phyloP scores from a whole-genome alignment of 2,329 filamentous ascomycete genomes.

The Paracoccidioides brasiliensis region DNA sequence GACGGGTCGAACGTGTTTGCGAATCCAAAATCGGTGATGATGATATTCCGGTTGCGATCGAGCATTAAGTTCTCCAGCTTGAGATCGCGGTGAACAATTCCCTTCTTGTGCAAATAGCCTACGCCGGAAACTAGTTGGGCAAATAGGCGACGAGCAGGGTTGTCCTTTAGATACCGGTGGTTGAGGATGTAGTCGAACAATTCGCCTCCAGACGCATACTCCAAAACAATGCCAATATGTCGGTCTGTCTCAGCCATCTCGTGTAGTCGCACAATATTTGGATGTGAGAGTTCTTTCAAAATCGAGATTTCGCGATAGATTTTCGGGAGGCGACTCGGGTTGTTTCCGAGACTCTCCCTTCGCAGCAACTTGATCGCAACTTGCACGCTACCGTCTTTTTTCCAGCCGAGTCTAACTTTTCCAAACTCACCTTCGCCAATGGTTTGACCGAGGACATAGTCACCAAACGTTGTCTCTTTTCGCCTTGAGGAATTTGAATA shows the following conservation, averaged over 20 bases:
- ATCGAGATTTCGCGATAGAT: constrained; percentile 97
- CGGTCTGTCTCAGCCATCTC: constrained; percentile 98
- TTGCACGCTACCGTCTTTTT: constrained; percentile 82
- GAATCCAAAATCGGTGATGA: constrained; percentile 98
- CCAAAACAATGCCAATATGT: constrained; percentile 94
- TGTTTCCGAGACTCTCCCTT: constrained; percentile 75
- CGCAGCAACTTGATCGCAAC: constrained; percentile 98
- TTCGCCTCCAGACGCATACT: constrained; percentile 95
- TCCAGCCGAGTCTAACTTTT: constrained; percentile 98
- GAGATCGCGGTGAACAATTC: constrained; percentile 91
- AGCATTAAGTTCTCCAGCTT: constrained; percentile 93
- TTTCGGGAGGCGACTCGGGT: constrained; percentile 81
- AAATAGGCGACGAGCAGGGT: constrained; percentile 78
- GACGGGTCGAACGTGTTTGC: constrained; percentile 89
- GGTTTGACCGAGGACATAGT: constrained; percentile 90
- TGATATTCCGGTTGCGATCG: constrained; percentile 95
- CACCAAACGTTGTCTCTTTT: constrained; percentile 82
- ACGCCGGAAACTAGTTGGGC: constrained; percentile 93
- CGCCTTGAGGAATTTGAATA: constrained; percentile 40
- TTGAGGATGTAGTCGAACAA: constrained; percentile 97
- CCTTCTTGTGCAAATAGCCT: constrained; percentile 95
- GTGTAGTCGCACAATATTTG: constrained; percentile 91
- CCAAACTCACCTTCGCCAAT: constrained; percentile 97
- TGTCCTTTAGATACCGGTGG: constrained; percentile 90
- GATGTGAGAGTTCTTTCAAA: constrained; percentile 72